Percentiles rank a stretch among this genome's conserved stretches.
Evolutionary conservation across 73 alveolate genomes (phyloP).

Genomic region (Tetrahymena borealis): DNA sequence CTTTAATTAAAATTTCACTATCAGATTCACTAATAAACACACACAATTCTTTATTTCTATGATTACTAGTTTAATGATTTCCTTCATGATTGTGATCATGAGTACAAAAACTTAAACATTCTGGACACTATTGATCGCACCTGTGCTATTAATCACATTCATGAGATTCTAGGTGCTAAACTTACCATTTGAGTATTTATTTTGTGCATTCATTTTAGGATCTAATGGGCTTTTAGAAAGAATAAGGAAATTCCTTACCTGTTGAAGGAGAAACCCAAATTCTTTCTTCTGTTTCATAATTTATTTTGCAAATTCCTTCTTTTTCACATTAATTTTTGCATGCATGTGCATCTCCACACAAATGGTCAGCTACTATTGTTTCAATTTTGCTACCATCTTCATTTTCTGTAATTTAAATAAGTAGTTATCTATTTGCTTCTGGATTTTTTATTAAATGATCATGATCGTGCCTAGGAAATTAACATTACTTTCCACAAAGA

Average conservation of each 20-base stretch:
- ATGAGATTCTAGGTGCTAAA: background rate
- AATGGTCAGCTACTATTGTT: background rate
- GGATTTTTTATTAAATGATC: background rate
- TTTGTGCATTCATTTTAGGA: background rate
- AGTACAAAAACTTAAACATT: background rate
- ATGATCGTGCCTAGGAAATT: background rate
- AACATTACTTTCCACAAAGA: background rate
- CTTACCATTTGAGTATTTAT: background rate
- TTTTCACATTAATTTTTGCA: background rate
- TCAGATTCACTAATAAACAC: background rate
- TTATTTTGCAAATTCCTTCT: background rate
- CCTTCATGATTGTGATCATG: background rate
- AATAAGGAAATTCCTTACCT: background rate
- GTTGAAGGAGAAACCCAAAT: background rate
- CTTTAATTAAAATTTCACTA: background rate
- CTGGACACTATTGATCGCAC: background rate
- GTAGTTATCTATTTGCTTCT: background rate
- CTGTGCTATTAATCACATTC: background rate
- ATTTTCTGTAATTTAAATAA: background rate
- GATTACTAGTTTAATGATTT: background rate
- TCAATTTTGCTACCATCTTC: background rate
- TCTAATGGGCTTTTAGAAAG: background rate
- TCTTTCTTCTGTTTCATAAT: background rate
- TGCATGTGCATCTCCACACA: background rate
- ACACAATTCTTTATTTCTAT: conserved; percentile 14